Conservation (phyloP, 2,329 filamentous ascomycete species). For the Rhinocladiella similis region DNA sequence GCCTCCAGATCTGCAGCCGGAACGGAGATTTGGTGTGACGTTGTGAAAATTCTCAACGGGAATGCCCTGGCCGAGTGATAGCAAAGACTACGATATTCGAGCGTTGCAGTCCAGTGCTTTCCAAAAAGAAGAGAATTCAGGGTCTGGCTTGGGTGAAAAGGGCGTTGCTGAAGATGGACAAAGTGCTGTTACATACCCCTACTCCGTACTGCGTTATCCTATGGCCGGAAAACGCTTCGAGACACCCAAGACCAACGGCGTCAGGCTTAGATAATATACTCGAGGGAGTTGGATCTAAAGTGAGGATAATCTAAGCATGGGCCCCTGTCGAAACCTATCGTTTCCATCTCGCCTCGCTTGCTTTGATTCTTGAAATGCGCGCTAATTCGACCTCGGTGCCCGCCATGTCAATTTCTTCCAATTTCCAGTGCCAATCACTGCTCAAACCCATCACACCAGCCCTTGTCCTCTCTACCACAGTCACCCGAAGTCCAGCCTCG, state of each 20-base stretch:
- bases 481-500: conserved; percentile 22
- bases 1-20: background rate
- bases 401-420: conserved; percentile 9
- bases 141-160: no score
- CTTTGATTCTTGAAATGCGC: background rate
- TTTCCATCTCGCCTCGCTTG: conserved; percentile 1
- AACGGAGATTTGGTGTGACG: background rate
- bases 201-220: background rate
- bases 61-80: background rate
- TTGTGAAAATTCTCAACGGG: background rate
- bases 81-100: no score
- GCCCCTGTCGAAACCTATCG: background rate
- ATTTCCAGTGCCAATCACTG: conserved; percentile 23
- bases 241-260: background rate
- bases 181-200: no score
- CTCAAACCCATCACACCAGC: background rate
- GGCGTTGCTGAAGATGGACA: no score
- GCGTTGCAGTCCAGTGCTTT: no score
- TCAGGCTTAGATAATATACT: background rate
- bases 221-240: background rate
- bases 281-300: background rate
- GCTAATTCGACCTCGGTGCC: background rate
- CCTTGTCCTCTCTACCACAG: conserved; percentile 8
- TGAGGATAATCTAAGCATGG: background rate
- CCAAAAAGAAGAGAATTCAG: no score